phyloP scores from a whole-genome alignment of 306 rosid genomes.

The Hippophae rhamnoides region DNA sequence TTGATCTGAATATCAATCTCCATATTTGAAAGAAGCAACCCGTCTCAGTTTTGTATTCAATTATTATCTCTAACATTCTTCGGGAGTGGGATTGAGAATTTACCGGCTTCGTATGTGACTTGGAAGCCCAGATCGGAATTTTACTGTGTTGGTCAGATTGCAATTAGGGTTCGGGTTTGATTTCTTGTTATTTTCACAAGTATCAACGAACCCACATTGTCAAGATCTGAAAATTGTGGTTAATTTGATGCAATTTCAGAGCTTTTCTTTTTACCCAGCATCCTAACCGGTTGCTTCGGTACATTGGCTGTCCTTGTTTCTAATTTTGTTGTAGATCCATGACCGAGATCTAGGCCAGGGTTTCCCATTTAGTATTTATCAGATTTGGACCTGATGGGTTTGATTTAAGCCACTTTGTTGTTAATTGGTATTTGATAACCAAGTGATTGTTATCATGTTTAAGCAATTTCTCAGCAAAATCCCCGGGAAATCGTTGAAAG shows the following conservation, averaged over 20 bases:
- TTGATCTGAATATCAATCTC: slow-evolving; percentile 14
- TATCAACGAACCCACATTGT: slow-evolving; percentile 11
- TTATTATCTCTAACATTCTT: background rate
- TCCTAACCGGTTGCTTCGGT: slow-evolving; percentile 17
- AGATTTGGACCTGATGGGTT: slow-evolving; percentile 30
- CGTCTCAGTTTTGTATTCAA: too few species aligned
- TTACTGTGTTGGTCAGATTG: background rate
- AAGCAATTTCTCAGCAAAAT: slow-evolving; percentile 81
- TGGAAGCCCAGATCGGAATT: background rate
- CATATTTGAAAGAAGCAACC: background rate
- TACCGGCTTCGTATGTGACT: background rate
- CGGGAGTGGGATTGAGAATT: background rate
- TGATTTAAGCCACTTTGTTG: slow-evolving; percentile 24
- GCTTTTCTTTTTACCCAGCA: slow-evolving; percentile 17
- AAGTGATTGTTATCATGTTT: slow-evolving; percentile 47
- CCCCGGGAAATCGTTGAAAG: slow-evolving; percentile 61
- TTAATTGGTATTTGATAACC: slow-evolving; percentile 10
- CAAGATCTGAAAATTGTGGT: slow-evolving; percentile 30
- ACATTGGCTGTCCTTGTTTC: slow-evolving; percentile 11
- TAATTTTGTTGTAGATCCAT: slow-evolving; percentile 19
- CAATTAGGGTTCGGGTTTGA: background rate
- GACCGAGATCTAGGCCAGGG: slow-evolving; percentile 54
- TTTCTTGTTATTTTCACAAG: background rate
- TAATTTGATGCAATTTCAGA: slow-evolving; percentile 26
- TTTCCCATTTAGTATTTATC: slow-evolving; percentile 6